phyloP scores from a whole-genome alignment of 2,329 filamentous ascomycete genomes.

The Colletotrichum theobromicola region DNA sequence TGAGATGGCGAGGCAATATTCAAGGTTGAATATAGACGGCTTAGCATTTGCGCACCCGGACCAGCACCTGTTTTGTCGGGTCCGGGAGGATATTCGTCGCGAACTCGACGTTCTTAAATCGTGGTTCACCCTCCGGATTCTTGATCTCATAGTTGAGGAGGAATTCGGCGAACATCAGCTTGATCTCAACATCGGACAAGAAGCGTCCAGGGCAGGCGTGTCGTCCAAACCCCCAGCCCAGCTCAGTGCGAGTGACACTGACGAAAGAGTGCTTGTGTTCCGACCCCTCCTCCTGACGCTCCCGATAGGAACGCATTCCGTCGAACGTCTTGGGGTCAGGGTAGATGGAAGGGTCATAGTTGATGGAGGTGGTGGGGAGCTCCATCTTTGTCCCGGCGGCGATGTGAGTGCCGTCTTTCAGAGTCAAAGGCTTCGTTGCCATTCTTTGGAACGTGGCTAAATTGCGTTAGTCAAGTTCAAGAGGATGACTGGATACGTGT shows the following conservation, averaged over 20 bases:
- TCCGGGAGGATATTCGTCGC: neutral
- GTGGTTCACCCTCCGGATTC: neutral
- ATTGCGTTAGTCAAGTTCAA: neutral
- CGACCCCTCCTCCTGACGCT: slow-evolving; percentile 32
- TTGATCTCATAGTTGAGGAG: slow-evolving; percentile 19
- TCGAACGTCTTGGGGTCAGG: slow-evolving; percentile 48
- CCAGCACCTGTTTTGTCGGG: neutral
- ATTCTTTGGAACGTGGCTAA: slow-evolving; percentile 22
- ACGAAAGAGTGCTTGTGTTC: slow-evolving; percentile 42
- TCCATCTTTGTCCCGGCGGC: slow-evolving; percentile 48
- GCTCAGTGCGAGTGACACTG: slow-evolving; percentile 30
- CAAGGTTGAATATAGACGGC: too few species aligned
- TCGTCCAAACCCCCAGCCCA: slow-evolving; percentile 19
- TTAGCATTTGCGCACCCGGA: slow-evolving; percentile 14
- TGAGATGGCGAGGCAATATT: neutral
- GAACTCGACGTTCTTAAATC: neutral
- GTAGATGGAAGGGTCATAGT: slow-evolving; percentile 39
- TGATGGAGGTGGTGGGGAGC: slow-evolving; percentile 39
- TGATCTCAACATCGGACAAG: slow-evolving; percentile 20
- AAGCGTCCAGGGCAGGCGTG: slow-evolving; percentile 15
- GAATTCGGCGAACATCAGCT: slow-evolving; percentile 16
- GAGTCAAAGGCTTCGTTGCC: slow-evolving; percentile 52
- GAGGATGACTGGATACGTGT: neutral
- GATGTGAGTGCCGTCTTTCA: slow-evolving; percentile 32
- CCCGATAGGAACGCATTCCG: slow-evolving; percentile 50